A percentile compares a stretch with the other conserved stretches of the same genome.
These are phyloP conservation scores for Odontarrhena argentea DNA, from an alignment of 345 rosid genomes.

Conservation along the genomic window DNA sequence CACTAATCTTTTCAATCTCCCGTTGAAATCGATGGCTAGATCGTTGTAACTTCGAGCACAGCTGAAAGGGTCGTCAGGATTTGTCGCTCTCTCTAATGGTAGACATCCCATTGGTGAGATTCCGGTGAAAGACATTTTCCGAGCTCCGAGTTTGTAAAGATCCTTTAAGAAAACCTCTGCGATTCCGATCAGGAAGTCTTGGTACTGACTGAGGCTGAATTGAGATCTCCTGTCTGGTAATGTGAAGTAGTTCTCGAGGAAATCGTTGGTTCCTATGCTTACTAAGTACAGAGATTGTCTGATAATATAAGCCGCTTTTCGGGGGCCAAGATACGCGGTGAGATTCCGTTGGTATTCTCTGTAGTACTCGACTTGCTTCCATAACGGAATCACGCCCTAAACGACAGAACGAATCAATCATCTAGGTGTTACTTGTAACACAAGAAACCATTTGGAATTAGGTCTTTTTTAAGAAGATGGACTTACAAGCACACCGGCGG, in stretches of 20 bases:
- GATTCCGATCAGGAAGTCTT: conserved; percentile 53
- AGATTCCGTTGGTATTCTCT: conserved; percentile 56
- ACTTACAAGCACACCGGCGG: conserved; percentile 60
- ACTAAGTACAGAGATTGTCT: conserved; percentile 49
- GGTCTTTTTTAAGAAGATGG: conserved; percentile 1
- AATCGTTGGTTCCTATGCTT: conserved; percentile 70
- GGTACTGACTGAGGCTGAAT: conserved; percentile 50
- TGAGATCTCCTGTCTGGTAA: conserved; percentile 48
- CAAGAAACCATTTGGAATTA: conserved; percentile 27
- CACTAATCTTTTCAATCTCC: conserved; percentile 45
- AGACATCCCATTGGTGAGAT: conserved; percentile 73
- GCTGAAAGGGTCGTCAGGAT: conserved; percentile 40
- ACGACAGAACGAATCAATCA: background rate
- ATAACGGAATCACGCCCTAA: conserved; percentile 62
- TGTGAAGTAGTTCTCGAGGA: conserved; percentile 62
- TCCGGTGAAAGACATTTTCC: conserved; percentile 61
- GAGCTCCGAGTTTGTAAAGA: conserved; percentile 59
- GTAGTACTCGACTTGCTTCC: conserved; percentile 61
- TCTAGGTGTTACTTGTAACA: conserved; percentile 6
- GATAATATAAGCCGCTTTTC: conserved; percentile 40
- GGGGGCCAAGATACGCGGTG: conserved; percentile 45
- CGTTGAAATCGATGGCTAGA: conserved; percentile 58
- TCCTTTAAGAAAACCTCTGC: conserved; percentile 48
- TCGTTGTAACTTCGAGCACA: conserved; percentile 46
- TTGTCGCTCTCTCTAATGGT: conserved; percentile 55